These are phyloP conservation scores for Forsythia suspensa DNA, from an alignment of 257 asterid genomes.

Conservation along the genomic window DNA sequence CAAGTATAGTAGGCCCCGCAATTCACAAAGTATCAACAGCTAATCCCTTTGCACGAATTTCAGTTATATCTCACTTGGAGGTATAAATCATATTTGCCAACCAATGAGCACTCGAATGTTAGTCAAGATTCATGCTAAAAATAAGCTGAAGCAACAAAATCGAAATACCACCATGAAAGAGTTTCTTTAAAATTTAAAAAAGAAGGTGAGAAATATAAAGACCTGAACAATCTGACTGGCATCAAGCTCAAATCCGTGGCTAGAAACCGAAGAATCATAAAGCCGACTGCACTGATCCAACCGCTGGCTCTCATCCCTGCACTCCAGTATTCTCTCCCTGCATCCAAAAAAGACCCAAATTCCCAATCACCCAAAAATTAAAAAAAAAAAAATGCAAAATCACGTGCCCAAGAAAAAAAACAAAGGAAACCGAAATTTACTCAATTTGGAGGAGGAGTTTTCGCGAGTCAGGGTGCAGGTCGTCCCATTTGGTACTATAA, in stretches of 20 bases:
- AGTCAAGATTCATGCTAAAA: background rate
- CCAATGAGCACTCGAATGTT: background rate
- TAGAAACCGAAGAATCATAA: conserved; percentile 78
- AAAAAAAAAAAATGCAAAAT: conserved; percentile 1
- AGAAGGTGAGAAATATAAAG: background rate
- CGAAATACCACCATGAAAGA: background rate
- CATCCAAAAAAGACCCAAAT: conserved; percentile 23
- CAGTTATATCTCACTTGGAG: background rate
- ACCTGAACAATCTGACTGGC: conserved; percentile 88
- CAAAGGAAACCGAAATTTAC: conserved; percentile 34
- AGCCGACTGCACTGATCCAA: conserved; percentile 88
- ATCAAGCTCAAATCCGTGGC: conserved; percentile 82
- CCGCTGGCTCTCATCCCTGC: conserved; percentile 89
- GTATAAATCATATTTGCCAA: background rate
- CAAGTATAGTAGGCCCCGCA: conserved; percentile 1
- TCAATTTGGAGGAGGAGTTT: conserved; percentile 82
- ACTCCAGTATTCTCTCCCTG: conserved; percentile 87
- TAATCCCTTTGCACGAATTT: background rate
- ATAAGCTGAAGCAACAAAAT: background rate
- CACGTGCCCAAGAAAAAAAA: background rate
- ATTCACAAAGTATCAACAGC: conserved; percentile 1
- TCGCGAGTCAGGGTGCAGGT: conserved; percentile 93
- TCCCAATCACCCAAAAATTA: background rate
- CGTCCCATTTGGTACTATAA: conserved; percentile 92
- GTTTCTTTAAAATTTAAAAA: background rate